Conservation (phyloP, 2,329 filamentous ascomycete genomes). For the Chrysoporthe austroafricana region DNA sequence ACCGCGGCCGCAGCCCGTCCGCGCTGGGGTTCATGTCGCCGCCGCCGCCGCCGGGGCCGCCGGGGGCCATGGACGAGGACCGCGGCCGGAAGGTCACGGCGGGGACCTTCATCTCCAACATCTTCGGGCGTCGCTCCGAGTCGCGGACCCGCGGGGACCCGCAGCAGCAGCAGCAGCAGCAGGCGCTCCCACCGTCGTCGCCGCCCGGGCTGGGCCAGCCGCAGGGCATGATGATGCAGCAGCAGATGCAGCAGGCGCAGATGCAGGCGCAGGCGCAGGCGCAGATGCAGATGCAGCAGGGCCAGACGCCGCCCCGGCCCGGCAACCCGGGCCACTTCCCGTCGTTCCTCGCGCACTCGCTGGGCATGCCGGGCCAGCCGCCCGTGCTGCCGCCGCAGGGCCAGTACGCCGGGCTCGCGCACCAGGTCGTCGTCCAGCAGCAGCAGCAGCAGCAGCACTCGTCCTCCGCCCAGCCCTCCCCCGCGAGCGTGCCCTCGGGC, state of each 20-base stretch:
- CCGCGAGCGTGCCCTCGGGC: not conserved
- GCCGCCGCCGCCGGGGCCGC: not conserved
- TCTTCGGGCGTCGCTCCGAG: conserved; percentile 32
- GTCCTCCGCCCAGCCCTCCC: conserved; percentile 4
- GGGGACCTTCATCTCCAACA: conserved; percentile 32
- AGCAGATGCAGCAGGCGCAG: no score
- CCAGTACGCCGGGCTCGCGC: conserved; percentile 24
- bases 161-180: not conserved
- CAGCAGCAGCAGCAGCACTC: conserved; percentile 16
- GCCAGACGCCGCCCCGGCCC: conserved; percentile 23
- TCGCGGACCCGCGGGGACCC: conserved; percentile 30
- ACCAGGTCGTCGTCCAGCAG: conserved; percentile 15
- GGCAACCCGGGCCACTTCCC: conserved; percentile 24
- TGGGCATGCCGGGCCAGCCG: conserved; percentile 28
- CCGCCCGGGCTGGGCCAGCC: conserved; percentile 26
- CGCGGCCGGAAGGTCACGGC: conserved; percentile 33
- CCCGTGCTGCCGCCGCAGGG: conserved; percentile 24
- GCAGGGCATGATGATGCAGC: conserved; percentile 14
- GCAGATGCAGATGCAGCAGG: conserved; percentile 10
- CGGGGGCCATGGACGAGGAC: conserved; percentile 29
- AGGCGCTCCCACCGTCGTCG: conserved; percentile 5
- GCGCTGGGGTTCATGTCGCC: conserved; percentile 16
- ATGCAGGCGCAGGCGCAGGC: no score
- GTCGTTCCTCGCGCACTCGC: conserved; percentile 18
- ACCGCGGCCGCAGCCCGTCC: conserved; percentile 24